Conservation (phyloP, 768 basidiomycete species). For the Boletus vinaceobasis region DNA sequence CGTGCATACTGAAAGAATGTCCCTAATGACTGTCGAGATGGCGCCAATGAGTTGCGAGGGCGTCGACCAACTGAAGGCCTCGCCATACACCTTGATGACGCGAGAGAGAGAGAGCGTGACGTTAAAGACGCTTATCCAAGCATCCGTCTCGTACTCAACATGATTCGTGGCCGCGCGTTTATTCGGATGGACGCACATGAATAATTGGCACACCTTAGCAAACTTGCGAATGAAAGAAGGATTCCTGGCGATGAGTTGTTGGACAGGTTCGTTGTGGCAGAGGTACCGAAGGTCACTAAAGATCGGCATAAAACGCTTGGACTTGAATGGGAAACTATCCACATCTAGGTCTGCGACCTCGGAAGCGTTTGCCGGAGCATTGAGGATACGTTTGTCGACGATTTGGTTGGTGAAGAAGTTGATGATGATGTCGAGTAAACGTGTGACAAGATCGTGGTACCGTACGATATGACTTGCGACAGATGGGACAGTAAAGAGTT, state of each 20-base stretch:
- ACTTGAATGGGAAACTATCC: conserved; percentile 85
- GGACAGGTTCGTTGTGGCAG: conserved; percentile 77
- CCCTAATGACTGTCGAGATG: conserved; percentile 64
- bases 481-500: conserved; percentile 89
- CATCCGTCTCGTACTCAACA: conserved; percentile 95
- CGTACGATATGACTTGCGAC: conserved; percentile 76
- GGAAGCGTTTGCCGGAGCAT: conserved; percentile 18
- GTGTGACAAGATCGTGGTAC: conserved; percentile 68
- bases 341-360: conserved; percentile 56
- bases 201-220: conserved; percentile 76
- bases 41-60: conserved; percentile 60
- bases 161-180: conserved; percentile 77
- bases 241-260: conserved; percentile 69
- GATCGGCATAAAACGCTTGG: conserved; percentile 93
- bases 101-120: conserved; percentile 88
- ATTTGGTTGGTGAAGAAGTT: conserved; percentile 94
- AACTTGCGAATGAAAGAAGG: conserved; percentile 68
- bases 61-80: conserved; percentile 64
- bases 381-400: conserved; percentile 60
- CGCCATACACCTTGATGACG: conserved; percentile 86
- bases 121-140: conserved; percentile 96
- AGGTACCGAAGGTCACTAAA: conserved; percentile 89
- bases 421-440: conserved; percentile 78
- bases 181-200: conserved; percentile 92
- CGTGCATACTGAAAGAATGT: conserved; percentile 71